Base-by-base conservation (phyloP, 345 rosid genomes). In the Xanthoceras sorbifolium region DNA sequence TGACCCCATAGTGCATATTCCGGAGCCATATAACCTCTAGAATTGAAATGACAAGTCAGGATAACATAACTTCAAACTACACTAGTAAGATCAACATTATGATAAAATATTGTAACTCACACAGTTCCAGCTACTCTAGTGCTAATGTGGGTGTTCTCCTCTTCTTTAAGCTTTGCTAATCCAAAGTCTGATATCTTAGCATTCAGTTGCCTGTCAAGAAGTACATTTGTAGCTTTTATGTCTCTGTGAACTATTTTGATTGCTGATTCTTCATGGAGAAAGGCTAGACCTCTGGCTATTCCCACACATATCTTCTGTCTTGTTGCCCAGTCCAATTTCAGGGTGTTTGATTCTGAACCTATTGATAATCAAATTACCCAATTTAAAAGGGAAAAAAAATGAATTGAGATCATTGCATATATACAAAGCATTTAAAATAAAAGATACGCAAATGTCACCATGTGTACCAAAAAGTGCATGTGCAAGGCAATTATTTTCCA, bases 111-210 rank as follows among this genome's bases (percentile, higher is more conserved):
- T 11, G 34, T 23, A 59, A 31, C 88, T 73, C 73, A 90, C 95
- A 91, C 77, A 64, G 95, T 91, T 75, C 93, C 93, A 3, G 90
- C 96, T 72, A 91, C 67, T 73, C 80, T 82, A 71, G 94, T 89
- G 79, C 85, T 89, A 52, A 91, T 84, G 76, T 90, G 92, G 26
- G 80, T 84, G 59, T 86, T 79, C 9, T 85, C 92, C 28, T 74
- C 85, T 26, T 82, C 86, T 4, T 84, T 55, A 31, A 87, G 87
- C 76, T 84, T 86, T 69, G 94, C 92, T 73, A 90, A 61, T 8
- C 91, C 92, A 67, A 90, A 90, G 61, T 89, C 92, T 0, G 92
- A 90, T 75, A 89, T 89, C 68, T 85, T 90, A 3, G 92, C 85
- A 68, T 86, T 89, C 9, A 89, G 80, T 59, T 86, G 82, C 1